Evolutionary conservation across 495 filamentous ascomycete species (phyloP), one percentile per base, ranked within the genome.

Genomic region (Trichoderma reesei): DNA sequence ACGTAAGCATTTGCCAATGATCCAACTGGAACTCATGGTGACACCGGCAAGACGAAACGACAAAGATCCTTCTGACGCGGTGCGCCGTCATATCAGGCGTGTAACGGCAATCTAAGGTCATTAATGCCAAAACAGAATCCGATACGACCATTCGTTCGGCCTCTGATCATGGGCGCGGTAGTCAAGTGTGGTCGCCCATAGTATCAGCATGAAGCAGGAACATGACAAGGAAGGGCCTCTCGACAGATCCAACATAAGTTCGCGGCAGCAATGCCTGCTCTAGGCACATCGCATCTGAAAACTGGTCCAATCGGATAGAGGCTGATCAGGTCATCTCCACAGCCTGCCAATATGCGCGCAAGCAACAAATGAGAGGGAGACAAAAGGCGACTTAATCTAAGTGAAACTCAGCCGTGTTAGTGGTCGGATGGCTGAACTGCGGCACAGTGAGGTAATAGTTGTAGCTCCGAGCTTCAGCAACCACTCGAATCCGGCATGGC

Each of bases 321-420:
- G 26, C 16, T 56, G 18, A 56, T 56, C 51, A 56, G 51, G 51
- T 26, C 51, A 56, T 56, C 26, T 34, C 51, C 26, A 36, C 18
- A 10, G 11, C 51, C 14, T 56, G 51, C 51, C 34, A 56, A 26
- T 56, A 33, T 34, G 51, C 18, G 10, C 34, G 10, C 51, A 56
- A 56, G 51, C 16, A 26, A 56, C 51, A 56, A 61, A 38, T 61
- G 0, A 39, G 56, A 61, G 36, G 59, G 41, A 61, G 36, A 16
- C 13, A 37, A 60, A 14, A 31, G 56, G 6, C 36, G 59, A 6
- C 26, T 34, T 56, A 56, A 56, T 56, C 4, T 56, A 56, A 11
- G 14, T 56, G 51, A 56, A 56, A 56, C 51, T 16, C 51, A 56
- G 31, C 51, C 51, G 34, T 26, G 26, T 26, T 26, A 26, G 26